A percentile compares a stretch with the other conserved stretches of the same genome.
These are phyloP conservation scores for Nevesoporus exiguus DNA, from an alignment of 768 basidiomycete genomes.

Conservation along the genomic window DNA sequence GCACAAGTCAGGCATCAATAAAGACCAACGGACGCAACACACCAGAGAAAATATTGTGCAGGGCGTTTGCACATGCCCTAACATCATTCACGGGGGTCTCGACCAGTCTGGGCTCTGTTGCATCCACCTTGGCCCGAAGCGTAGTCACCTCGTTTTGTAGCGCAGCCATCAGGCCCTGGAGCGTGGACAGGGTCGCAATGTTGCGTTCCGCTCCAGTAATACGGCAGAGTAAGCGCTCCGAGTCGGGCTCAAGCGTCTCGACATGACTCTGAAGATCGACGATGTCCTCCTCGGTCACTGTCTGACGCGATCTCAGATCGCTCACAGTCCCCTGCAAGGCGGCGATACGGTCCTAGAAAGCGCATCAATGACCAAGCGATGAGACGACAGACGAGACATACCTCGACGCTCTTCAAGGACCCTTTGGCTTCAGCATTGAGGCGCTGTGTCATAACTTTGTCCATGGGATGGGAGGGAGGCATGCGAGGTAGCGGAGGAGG, in stretches of 20 bases:
- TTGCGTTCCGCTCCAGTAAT: conserved; percentile 29
- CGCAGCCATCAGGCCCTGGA: conserved; percentile 23
- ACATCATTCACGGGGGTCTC: conserved; percentile 22
- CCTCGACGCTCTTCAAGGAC: conserved; percentile 24
- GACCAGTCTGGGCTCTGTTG: conserved; percentile 1
- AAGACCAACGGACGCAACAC: conserved; percentile 5
- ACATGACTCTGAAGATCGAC: conserved; percentile 35
- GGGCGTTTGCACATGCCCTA: conserved; percentile 31
- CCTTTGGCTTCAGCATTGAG: conserved; percentile 23
- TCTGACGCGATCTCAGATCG: conserved; percentile 24
- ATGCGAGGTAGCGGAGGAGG: conserved; percentile 8
- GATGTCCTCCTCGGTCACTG: conserved; percentile 29
- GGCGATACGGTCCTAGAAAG: conserved; percentile 24
- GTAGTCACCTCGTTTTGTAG: conserved; percentile 20
- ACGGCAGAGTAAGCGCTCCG: conserved; percentile 28
- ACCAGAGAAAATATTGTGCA: conserved; percentile 45
- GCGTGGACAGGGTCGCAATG: conserved; percentile 27
- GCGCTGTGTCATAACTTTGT: conserved; percentile 18
- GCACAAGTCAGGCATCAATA: neutral
- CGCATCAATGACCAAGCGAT: neutral
- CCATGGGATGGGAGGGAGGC: conserved; percentile 12
- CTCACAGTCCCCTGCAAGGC: conserved; percentile 19
- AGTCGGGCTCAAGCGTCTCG: conserved; percentile 37
- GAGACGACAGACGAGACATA: neutral
- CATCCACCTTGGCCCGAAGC: conserved; percentile 22